Evolutionary conservation across 805 yeast genomes (phyloP).

Genomic region (Candida stauntonica): DNA sequence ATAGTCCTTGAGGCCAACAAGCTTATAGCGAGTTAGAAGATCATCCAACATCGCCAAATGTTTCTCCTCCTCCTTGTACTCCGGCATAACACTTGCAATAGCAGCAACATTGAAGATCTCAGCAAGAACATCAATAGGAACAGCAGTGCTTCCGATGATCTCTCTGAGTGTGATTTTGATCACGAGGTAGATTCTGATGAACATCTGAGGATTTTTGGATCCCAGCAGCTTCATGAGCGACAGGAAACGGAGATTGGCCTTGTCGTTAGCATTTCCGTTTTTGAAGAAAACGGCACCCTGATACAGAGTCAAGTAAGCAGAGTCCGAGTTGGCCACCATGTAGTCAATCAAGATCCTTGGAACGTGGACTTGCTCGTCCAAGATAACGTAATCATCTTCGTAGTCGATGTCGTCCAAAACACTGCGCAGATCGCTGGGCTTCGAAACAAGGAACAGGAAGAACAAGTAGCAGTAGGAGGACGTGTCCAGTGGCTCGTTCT

Average conservation of each 20-base stretch:
- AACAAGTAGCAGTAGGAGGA: constrained; percentile 27
- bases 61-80: constrained; percentile 14
- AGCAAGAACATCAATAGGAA: constrained; percentile 26
- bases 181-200: constrained; percentile 30
- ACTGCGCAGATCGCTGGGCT: constrained; percentile 34
- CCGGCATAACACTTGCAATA: constrained; percentile 27
- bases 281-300: constrained; percentile 33
- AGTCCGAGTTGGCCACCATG: constrained; percentile 28
- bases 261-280: constrained; percentile 32
- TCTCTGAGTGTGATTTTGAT: constrained; percentile 31
- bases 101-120: constrained; percentile 30
- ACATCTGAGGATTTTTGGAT: constrained; percentile 29
- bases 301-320: constrained; percentile 31
- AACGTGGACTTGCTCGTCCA: constrained; percentile 32
- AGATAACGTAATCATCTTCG: constrained; percentile 28
- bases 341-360: constrained; percentile 35
- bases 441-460: constrained; percentile 33
- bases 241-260: constrained; percentile 31
- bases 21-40: constrained; percentile 7
- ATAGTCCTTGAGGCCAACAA: constrained; percentile 6
- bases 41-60: constrained; percentile 4
- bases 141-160: constrained; percentile 9
- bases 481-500: constrained; percentile 4
- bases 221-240: constrained; percentile 30
- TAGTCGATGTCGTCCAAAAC: constrained; percentile 33